Evolutionary conservation across 352 stramenopile species (phyloP).

Genomic region (Phytophthora macrochlamydospora): DNA sequence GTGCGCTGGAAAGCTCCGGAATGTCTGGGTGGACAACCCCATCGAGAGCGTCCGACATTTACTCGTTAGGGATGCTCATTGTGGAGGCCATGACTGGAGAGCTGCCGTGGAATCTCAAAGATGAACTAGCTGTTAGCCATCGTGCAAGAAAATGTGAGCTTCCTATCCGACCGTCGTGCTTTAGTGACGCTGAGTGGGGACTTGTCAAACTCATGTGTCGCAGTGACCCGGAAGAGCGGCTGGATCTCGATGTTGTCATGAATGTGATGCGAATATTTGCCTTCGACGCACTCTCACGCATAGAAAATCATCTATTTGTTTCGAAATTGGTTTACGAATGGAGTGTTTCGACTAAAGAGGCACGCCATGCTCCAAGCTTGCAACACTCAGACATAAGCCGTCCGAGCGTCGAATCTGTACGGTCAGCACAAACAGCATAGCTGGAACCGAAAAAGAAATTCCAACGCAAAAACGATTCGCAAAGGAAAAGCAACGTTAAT

Average conservation of each 20-base stretch:
- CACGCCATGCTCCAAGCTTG: no score
- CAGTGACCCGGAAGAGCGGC: no score
- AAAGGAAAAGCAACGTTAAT: no score
- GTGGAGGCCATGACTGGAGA: neutral
- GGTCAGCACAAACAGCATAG: no score
- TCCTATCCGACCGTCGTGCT: neutral
- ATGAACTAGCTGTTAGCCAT: neutral
- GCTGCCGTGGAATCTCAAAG: neutral
- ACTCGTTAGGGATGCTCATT: neutral
- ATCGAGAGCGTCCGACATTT: neutral
- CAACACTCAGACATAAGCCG: no score
- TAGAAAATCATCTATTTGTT: constrained; percentile 1
- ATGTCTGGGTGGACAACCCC: neutral
- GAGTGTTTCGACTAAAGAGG: constrained; percentile 10
- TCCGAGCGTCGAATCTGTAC: no score
- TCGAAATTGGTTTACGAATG: no score
- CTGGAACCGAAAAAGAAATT: no score
- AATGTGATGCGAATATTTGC: no score
- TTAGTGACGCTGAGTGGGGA: neutral
- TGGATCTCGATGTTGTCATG: no score
- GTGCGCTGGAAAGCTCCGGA: neutral
- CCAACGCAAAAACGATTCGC: no score
- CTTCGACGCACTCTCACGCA: neutral
- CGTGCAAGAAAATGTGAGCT: neutral
- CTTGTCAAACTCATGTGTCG: neutral